Evolutionary conservation across 495 filamentous ascomycete genomes (phyloP).

Genomic region (Lepraria neglecta): DNA sequence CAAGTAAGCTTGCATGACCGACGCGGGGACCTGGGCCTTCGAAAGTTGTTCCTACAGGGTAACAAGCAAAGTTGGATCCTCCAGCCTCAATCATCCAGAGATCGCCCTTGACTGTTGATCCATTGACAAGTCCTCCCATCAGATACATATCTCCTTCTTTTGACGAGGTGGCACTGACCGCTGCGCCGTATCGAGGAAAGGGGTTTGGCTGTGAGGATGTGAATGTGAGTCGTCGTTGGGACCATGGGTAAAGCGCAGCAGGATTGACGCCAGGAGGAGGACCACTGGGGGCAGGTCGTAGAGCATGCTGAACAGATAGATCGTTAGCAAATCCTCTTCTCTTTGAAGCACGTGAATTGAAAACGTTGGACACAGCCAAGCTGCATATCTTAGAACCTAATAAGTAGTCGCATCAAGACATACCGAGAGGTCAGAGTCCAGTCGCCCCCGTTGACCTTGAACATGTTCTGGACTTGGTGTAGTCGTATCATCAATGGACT

Average conservation of each 20-base stretch:
- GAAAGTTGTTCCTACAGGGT: slow-evolving; percentile 81
- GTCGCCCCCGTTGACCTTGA: slow-evolving; percentile 42
- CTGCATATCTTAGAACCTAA: neutral
- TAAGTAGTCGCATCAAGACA: slow-evolving; percentile 21
- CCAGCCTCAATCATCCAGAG: slow-evolving; percentile 96
- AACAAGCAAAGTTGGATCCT: slow-evolving; percentile 74
- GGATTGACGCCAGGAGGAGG: slow-evolving; percentile 40
- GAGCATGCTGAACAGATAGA: slow-evolving; percentile 2
- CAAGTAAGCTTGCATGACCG: slow-evolving; percentile 87
- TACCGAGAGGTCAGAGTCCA: slow-evolving; percentile 48
- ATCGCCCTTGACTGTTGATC: slow-evolving; percentile 91
- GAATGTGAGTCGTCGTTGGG: slow-evolving; percentile 80
- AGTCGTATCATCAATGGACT: slow-evolving; percentile 44
- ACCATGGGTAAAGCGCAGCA: slow-evolving; percentile 87
- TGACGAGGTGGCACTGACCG: slow-evolving; percentile 83
- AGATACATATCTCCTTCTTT: slow-evolving; percentile 97
- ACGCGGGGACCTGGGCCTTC: slow-evolving; percentile 95
- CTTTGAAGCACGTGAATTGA: no score
- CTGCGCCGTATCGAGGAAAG: slow-evolving; percentile 95
- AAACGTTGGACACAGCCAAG: neutral
- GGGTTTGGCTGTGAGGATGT: slow-evolving; percentile 75
- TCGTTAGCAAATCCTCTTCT: neutral
- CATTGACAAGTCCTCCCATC: slow-evolving; percentile 94
- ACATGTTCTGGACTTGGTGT: slow-evolving; percentile 49
- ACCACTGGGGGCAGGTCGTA: slow-evolving; percentile 32